These are phyloP conservation scores for Beauveria bassiana DNA, from an alignment of 2,329 filamentous ascomycete genomes.

Conservation along the genomic window DNA sequence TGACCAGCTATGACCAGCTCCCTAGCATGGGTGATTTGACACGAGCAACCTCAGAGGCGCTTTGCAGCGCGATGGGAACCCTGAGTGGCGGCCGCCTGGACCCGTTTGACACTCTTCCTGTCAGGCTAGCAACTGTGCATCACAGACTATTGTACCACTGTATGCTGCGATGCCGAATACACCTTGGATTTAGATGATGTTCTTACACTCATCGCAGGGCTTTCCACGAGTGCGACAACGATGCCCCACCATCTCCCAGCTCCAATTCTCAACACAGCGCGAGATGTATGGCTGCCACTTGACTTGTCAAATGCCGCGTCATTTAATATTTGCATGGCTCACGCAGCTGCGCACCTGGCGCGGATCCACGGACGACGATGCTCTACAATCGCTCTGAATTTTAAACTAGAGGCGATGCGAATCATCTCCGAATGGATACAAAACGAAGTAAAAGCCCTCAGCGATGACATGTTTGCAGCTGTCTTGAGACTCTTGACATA, in stretches of 20 bases:
- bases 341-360: conserved; percentile 30
- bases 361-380: conserved; percentile 23
- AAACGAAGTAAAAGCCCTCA: conserved; percentile 21
- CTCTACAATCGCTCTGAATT: conserved; percentile 21
- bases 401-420: conserved; percentile 27
- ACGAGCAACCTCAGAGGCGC: too few relatives aligned
- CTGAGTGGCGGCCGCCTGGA: too few relatives aligned
- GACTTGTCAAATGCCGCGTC: conserved; percentile 34
- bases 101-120: too few relatives aligned
- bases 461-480: conserved; percentile 20
- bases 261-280: conserved; percentile 29
- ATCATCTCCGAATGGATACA: conserved; percentile 26
- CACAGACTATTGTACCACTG: too few relatives aligned
- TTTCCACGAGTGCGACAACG: conserved; percentile 18
- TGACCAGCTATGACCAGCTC: too few relatives aligned
- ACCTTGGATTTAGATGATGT: too few relatives aligned
- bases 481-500: conserved; percentile 3
- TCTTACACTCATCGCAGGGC: too few relatives aligned
- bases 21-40: too few relatives aligned
- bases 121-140: too few relatives aligned
- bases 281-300: conserved; percentile 31
- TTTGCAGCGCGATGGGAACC: too few relatives aligned
- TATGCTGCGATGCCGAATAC: too few relatives aligned
- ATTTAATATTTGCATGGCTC: conserved; percentile 33
- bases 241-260: conserved; percentile 23